Evolutionary conservation across 441 rosid species (phyloP).

Genomic region (Corymbia citriodora): DNA sequence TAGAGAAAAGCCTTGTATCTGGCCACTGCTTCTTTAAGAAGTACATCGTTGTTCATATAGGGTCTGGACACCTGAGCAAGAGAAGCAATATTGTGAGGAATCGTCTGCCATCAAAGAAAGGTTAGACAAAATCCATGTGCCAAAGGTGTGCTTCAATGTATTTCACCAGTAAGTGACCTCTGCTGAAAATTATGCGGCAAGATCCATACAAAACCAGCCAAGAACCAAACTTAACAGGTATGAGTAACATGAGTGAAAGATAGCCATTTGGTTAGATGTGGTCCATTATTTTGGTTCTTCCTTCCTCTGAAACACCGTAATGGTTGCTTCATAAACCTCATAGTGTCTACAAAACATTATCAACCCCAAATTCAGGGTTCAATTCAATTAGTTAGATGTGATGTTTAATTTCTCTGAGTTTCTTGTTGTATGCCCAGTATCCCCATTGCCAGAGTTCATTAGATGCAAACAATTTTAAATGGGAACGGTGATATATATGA

Average conservation of each 20-base stretch:
- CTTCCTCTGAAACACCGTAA: not conserved
- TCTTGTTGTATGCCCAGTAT: not conserved
- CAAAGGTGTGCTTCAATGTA: not conserved
- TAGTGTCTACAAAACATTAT: not conserved
- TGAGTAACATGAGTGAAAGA: not conserved
- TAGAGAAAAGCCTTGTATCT: constrained; percentile 87
- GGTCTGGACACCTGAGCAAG: constrained; percentile 53
- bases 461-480: not conserved
- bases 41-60: constrained; percentile 43
- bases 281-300: not conserved
- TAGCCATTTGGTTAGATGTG: not conserved
- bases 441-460: not conserved
- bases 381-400: not conserved
- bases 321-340: not conserved
- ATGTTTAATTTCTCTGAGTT: not conserved
- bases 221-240: not conserved
- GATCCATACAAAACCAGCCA: not conserved
- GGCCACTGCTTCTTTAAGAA: constrained; percentile 75
- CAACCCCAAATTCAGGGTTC: not conserved
- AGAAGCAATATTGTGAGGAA: not conserved
- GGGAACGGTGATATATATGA: not conserved
- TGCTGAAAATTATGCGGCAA: not conserved
- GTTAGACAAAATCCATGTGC: not conserved
- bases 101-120: not conserved
- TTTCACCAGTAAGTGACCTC: not conserved